Evolutionary conservation across 768 basidiomycete species (phyloP).

Genomic region (Daedaleopsis sinensis): DNA sequence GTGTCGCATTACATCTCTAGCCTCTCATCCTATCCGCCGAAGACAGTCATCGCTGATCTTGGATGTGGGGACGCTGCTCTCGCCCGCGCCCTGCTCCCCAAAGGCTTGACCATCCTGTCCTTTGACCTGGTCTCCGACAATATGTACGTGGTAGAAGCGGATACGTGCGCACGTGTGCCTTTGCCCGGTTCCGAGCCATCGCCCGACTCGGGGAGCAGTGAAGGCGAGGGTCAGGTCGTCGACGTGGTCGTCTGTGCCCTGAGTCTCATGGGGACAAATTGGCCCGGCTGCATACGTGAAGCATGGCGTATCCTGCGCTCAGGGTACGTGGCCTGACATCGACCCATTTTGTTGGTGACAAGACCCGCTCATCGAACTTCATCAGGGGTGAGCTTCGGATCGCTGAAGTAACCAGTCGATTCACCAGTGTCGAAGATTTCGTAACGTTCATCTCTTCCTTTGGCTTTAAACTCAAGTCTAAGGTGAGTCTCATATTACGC

Average conservation of each 20-base stretch:
- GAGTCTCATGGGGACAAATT: slow-evolving; percentile 96
- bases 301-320: slow-evolving; percentile 84
- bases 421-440: slow-evolving; percentile 71
- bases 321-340: slow-evolving; percentile 54
- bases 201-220: slow-evolving; percentile 25
- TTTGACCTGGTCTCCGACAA: slow-evolving; percentile 81
- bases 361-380: slow-evolving; percentile 14
- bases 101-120: slow-evolving; percentile 70
- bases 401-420: slow-evolving; percentile 88
- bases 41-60: slow-evolving; percentile 85
- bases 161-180: slow-evolving; percentile 80
- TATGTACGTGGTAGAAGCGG: slow-evolving; percentile 84
- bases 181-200: slow-evolving; percentile 73
- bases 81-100: slow-evolving; percentile 70
- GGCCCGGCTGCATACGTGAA: slow-evolving; percentile 89
- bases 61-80: slow-evolving; percentile 95
- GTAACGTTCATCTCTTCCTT: slow-evolving; percentile 59
- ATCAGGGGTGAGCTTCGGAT: slow-evolving; percentile 79
- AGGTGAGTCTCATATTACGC: slow-evolving; percentile 46
- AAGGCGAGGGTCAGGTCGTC: slow-evolving; percentile 74
- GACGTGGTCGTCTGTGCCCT: slow-evolving; percentile 93
- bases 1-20: slow-evolving; percentile 76
- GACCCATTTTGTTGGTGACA: background rate
- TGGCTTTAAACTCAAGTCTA: slow-evolving; percentile 73
- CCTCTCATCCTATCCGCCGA: slow-evolving; percentile 64